Conservation (phyloP, 805 yeast species). For the Kuraishia capsulata region DNA sequence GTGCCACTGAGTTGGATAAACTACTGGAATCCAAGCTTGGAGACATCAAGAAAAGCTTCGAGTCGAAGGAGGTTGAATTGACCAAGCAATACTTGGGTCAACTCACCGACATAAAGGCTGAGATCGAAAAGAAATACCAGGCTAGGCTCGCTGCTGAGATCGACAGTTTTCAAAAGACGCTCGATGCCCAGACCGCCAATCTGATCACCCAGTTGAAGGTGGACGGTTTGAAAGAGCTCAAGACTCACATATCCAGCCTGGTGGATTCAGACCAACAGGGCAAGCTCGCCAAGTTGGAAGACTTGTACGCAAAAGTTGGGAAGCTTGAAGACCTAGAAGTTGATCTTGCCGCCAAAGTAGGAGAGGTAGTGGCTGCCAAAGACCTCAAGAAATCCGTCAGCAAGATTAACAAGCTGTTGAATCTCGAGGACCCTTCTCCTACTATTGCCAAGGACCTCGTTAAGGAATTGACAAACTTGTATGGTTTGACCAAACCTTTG, state of each 20-base stretch:
- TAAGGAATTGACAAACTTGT: constrained; percentile 25
- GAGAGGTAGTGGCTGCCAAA: constrained; percentile 25
- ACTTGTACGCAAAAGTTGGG: constrained; percentile 44
- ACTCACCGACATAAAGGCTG: constrained; percentile 51
- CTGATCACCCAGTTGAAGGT: constrained; percentile 58
- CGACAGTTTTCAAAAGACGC: constrained; percentile 53
- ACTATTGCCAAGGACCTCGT: constrained; percentile 40
- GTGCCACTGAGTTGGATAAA: constrained; percentile 10
- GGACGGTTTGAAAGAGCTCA: constrained; percentile 61
- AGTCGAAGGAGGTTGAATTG: constrained; percentile 42
- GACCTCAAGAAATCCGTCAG: constrained; percentile 35
- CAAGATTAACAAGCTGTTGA: constrained; percentile 29
- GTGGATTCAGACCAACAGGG: constrained; percentile 73
- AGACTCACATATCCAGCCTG: constrained; percentile 43
- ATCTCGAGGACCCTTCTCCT: constrained; percentile 24
- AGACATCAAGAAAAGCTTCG: constrained; percentile 18
- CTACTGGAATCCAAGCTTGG: constrained; percentile 19
- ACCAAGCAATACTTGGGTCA: constrained; percentile 52
- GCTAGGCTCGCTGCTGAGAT: constrained; percentile 54
- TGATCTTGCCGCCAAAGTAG: constrained; percentile 32
- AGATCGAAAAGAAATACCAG: constrained; percentile 51
- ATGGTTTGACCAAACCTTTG: constrained; percentile 25
- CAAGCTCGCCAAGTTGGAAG: constrained; percentile 59
- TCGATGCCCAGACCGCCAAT: constrained; percentile 66
- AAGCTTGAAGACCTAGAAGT: constrained; percentile 47